Evolutionary conservation across 2,329 filamentous ascomycete genomes (phyloP).

Genomic region (Penicillium sp.): DNA sequence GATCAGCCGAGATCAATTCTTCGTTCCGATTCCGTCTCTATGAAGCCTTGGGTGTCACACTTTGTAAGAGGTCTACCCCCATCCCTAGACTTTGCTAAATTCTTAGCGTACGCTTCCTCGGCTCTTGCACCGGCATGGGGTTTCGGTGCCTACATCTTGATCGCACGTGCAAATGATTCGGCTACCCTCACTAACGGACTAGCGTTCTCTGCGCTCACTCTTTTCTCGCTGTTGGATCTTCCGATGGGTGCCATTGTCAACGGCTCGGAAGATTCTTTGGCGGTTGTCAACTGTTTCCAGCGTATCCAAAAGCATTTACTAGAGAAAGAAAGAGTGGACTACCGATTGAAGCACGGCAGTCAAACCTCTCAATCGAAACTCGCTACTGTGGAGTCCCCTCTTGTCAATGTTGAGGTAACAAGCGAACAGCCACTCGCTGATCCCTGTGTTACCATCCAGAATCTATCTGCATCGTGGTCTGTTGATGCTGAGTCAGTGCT

Average conservation of each 20-base stretch:
- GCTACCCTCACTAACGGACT: constrained; percentile 17
- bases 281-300: constrained; percentile 22
- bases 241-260: constrained; percentile 16
- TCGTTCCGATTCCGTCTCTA: constrained; percentile 16
- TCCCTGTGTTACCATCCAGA: constrained; percentile 4
- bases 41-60: constrained; percentile 13
- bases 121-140: constrained; percentile 17
- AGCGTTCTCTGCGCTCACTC: constrained; percentile 22
- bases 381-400: background rate
- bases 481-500: constrained; percentile 14
- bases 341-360: constrained; percentile 1
- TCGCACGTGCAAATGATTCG: constrained; percentile 11
- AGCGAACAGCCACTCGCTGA: background rate
- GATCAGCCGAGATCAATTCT: constrained; percentile 15
- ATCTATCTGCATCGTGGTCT: constrained; percentile 16
- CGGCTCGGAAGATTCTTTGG: constrained; percentile 17
- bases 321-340: constrained; percentile 14
- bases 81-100: background rate
- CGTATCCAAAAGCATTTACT: constrained; percentile 21
- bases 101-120: constrained; percentile 19
- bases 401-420: constrained; percentile 5
- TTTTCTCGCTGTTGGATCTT: constrained; percentile 21
- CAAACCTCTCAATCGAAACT: background rate
- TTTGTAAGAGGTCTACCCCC: constrained; percentile 1
- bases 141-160: constrained; percentile 16